phyloP scores from a whole-genome alignment of 257 asterid species.

The Ophiorrhiza pumila region DNA sequence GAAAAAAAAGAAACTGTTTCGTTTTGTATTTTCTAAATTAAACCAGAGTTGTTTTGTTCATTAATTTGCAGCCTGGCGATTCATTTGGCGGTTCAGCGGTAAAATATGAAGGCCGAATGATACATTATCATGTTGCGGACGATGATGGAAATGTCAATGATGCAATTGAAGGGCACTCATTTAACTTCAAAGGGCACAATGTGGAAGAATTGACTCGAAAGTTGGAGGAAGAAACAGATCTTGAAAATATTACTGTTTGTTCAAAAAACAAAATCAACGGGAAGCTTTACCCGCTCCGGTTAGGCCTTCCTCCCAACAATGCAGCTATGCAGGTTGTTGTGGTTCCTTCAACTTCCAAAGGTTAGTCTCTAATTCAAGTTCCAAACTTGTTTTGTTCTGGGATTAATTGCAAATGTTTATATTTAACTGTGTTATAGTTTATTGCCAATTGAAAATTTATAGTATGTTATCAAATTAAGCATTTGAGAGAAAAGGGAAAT shows the following conservation, averaged over 20 bases:
- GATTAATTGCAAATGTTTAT: background rate
- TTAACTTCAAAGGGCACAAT: conserved; percentile 65
- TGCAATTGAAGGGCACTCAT: conserved; percentile 43
- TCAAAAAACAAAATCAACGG: conserved; percentile 58
- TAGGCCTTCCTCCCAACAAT: conserved; percentile 88
- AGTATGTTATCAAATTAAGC: background rate
- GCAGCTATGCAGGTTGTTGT: conserved; percentile 82
- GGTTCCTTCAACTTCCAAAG: conserved; percentile 71
- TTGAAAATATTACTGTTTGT: conserved; percentile 59
- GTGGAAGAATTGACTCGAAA: conserved; percentile 58
- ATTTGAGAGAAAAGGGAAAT: background rate
- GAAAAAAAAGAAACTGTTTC: too few relatives aligned
- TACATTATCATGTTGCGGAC: conserved; percentile 55
- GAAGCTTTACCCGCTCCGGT: conserved; percentile 72
- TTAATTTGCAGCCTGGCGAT: conserved; percentile 32
- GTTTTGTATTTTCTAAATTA: background rate
- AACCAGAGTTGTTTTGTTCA: background rate
- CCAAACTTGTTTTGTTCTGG: background rate
- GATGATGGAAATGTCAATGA: conserved; percentile 54
- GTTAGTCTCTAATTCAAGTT: conserved; percentile 28
- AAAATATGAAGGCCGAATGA: conserved; percentile 63
- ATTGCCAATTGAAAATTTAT: background rate
- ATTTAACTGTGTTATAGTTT: too few relatives aligned
- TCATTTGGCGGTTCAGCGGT: conserved; percentile 27
- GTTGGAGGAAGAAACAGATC: conserved; percentile 71